These are phyloP conservation scores for Penicillium goetzii DNA, from an alignment of 495 filamentous ascomycete genomes.

Conservation along the genomic window DNA sequence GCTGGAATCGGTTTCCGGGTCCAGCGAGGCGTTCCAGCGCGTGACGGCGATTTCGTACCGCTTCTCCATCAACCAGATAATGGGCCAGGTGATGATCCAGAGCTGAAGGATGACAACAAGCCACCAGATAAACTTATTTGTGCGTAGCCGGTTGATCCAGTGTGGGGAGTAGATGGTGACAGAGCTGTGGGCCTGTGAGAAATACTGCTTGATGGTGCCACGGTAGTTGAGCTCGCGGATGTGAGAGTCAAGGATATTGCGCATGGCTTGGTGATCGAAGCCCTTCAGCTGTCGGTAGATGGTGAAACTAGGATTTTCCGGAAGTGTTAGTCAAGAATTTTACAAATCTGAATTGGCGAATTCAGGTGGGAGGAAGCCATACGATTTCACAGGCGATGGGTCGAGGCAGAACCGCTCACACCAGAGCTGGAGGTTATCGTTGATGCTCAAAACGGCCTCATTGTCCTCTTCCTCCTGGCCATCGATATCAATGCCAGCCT, in stretches of 20 bases:
- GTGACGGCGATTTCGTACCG: conserved; percentile 43
- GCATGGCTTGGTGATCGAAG: conserved; percentile 38
- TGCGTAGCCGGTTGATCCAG: conserved; percentile 49
- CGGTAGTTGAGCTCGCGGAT: conserved; percentile 49
- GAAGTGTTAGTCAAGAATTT: not conserved
- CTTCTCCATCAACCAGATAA: conserved; percentile 47
- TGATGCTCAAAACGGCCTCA: not conserved
- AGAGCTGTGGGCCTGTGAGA: conserved; percentile 29
- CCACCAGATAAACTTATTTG: conserved; percentile 44
- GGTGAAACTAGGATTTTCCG: conserved; percentile 36
- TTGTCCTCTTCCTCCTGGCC: not conserved
- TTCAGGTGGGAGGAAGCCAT: conserved; percentile 8
- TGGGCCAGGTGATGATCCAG: conserved; percentile 50
- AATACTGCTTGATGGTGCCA: conserved; percentile 35
- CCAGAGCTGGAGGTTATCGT: conserved; percentile 39
- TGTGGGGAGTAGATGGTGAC: conserved; percentile 52
- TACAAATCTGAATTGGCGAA: not conserved
- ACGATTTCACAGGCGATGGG: conserved; percentile 48
- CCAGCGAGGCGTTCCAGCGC: conserved; percentile 38
- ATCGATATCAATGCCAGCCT: conserved; percentile 10
- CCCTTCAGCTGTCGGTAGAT: conserved; percentile 41
- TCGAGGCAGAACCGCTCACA: conserved; percentile 47
- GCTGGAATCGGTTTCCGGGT: conserved; percentile 14
- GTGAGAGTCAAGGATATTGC: conserved; percentile 40
- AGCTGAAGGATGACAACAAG: conserved; percentile 45